These are phyloP conservation scores for Boletus tylopilopsis DNA, from an alignment of 768 basidiomycete species.

Conservation along the genomic window DNA sequence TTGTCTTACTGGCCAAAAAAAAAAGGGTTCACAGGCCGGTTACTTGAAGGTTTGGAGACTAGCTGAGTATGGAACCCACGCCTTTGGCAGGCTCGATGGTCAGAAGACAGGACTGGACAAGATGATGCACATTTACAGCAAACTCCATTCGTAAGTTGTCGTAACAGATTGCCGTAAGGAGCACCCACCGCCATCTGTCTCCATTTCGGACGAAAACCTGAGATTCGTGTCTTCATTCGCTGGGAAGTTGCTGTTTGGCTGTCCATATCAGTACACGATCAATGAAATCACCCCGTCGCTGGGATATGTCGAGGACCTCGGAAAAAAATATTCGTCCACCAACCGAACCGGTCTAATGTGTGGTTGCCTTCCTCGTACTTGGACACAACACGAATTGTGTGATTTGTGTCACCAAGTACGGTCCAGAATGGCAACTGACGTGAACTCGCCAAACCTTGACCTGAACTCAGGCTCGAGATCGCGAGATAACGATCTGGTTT, in stretches of 20 bases:
- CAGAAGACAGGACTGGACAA: conserved; percentile 28
- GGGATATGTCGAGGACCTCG: conserved; percentile 2
- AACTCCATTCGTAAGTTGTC: conserved; percentile 26
- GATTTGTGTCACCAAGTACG: conserved; percentile 7
- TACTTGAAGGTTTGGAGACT: conserved; percentile 13
- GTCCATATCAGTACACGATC: conserved; percentile 21
- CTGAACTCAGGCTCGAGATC: conserved; percentile 22
- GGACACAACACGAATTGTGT: conserved; percentile 8
- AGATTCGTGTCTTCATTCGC: conserved; percentile 20
- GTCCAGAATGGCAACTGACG: conserved; percentile 23
- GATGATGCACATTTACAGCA: conserved; percentile 27
- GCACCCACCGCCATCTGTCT: conserved; percentile 23
- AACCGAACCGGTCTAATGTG: background rate
- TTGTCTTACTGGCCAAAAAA: conserved; percentile 15
- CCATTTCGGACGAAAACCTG: conserved; percentile 26
- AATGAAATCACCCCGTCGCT: conserved; percentile 27
- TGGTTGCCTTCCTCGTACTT: background rate
- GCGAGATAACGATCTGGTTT: conserved; percentile 30
- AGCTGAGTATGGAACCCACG: conserved; percentile 31
- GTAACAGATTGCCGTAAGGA: conserved; percentile 27
- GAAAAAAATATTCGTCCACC: background rate
- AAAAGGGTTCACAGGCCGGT: conserved; percentile 21
- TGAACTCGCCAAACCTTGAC: conserved; percentile 20
- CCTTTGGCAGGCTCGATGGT: conserved; percentile 28
- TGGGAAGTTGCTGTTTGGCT: background rate